phyloP scores from a whole-genome alignment of 257 asterid species.

The Solanum paucissectum region DNA sequence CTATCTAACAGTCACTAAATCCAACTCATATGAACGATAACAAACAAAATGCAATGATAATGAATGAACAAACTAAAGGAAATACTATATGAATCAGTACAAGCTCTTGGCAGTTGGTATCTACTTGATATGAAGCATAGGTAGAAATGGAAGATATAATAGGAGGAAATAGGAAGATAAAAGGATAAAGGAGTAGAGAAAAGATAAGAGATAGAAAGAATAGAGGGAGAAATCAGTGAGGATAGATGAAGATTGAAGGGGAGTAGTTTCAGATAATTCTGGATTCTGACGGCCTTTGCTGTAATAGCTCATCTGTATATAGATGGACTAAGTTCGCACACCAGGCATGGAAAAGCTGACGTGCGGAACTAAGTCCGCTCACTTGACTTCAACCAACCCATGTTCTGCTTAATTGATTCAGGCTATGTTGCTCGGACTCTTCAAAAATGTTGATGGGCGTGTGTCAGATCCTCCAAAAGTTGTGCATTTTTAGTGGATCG shows the following conservation, averaged over 20 bases:
- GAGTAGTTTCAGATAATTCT: not conserved
- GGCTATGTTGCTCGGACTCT: not conserved
- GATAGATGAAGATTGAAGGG: not conserved
- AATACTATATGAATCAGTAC: not conserved
- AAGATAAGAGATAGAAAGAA: not conserved
- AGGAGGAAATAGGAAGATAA: not conserved
- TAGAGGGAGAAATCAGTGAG: not conserved
- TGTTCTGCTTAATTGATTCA: not conserved
- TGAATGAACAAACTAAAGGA: not conserved
- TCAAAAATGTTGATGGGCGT: not conserved
- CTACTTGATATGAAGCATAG: not conserved
- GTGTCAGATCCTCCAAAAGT: not conserved
- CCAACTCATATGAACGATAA: not conserved
- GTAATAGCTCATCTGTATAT: not conserved
- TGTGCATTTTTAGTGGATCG: not conserved
- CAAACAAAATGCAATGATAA: not conserved
- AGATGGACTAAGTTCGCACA: not conserved
- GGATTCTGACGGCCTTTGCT: not conserved
- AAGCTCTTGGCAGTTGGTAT: not conserved
- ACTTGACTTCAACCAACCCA: not conserved
- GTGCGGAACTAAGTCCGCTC: not conserved
- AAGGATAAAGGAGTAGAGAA: not conserved
- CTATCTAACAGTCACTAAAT: not conserved
- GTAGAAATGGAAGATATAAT: not conserved
- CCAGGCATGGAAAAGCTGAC: not conserved